These are phyloP conservation scores for Ascocoryne sarcoides DNA, from an alignment of 2,329 filamentous ascomycete genomes.

Conservation along the genomic window DNA sequence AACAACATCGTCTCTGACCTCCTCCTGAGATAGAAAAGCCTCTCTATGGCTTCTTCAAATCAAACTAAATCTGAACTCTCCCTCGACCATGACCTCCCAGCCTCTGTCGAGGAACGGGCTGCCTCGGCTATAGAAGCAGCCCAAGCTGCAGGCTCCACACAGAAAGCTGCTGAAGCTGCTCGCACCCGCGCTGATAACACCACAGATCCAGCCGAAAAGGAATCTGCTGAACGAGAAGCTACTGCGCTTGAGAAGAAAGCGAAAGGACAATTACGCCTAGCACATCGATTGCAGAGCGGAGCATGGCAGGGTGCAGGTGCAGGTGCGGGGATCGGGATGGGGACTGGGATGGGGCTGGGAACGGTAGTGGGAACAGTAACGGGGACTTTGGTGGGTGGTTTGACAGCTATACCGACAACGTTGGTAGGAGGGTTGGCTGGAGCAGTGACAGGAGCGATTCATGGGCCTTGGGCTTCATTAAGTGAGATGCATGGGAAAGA, in stretches of 20 bases:
- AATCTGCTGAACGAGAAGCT: conserved; percentile 12
- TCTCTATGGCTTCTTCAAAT: too few species aligned
- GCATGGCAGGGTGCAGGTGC: conserved; percentile 21
- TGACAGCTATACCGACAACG: conserved; percentile 15
- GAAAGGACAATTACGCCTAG: conserved; percentile 57
- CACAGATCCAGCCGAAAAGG: conserved; percentile 12
- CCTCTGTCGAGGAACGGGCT: too few species aligned
- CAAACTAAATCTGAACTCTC: too few species aligned
- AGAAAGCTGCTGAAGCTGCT: conserved; percentile 8
- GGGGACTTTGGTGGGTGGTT: conserved; percentile 17
- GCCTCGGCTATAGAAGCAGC: conserved; percentile 10
- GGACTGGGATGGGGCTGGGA: conserved; percentile 17
- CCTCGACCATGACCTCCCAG: too few species aligned
- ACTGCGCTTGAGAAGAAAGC: conserved; percentile 14
- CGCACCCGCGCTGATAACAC: conserved; percentile 5
- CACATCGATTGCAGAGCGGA: conserved; percentile 34
- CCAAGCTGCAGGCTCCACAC: conserved; percentile 1
- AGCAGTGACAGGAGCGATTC: conserved; percentile 14
- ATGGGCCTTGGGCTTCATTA: conserved; percentile 21
- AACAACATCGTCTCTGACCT: too few species aligned
- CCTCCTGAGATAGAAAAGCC: too few species aligned
- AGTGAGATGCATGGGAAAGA: conserved; percentile 1
- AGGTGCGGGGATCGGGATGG: conserved; percentile 18
- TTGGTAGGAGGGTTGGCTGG: conserved; percentile 15
- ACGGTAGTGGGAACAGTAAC: conserved; percentile 13